Evolutionary conservation across 2,329 filamentous ascomycete genomes (phyloP).

Genomic region (Apiospora saccharicola): DNA sequence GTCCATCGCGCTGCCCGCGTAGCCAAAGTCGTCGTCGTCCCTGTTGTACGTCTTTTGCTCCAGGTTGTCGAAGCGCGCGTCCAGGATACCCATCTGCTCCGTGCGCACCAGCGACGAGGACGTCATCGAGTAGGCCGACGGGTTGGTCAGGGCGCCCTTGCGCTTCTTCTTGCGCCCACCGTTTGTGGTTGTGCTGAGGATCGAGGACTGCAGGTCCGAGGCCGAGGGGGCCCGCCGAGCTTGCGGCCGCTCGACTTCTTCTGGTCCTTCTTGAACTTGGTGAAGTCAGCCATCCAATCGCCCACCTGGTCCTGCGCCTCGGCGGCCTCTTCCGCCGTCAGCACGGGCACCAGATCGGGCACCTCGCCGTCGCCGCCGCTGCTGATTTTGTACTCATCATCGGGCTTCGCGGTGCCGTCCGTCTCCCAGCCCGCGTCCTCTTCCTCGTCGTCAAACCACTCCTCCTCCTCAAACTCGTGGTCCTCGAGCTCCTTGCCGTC

Average conservation of each 20-base stretch:
- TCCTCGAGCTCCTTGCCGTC: conserved; percentile 78
- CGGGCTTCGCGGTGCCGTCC: conserved; percentile 86
- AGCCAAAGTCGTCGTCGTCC: conserved; percentile 55
- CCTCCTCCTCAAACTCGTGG: conserved; percentile 77
- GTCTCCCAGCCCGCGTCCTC: conserved; percentile 92
- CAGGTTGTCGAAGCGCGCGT: conserved; percentile 90
- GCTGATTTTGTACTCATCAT: conserved; percentile 57
- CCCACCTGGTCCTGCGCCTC: conserved; percentile 66
- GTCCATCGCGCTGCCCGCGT: conserved; percentile 55
- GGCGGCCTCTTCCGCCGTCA: conserved; percentile 39
- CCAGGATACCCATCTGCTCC: conserved; percentile 83
- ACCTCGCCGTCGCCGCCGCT: conserved; percentile 48
- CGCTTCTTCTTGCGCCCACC: conserved; percentile 90
- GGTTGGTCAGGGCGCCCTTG: conserved; percentile 89
- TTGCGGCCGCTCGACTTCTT: conserved; percentile 54
- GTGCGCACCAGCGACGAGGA: conserved; percentile 88
- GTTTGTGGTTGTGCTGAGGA: conserved; percentile 78
- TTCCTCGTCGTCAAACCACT: conserved; percentile 60
- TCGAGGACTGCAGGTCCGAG: conserved; percentile 72
- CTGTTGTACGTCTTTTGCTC: conserved; percentile 70
- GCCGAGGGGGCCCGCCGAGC: conserved; percentile 52
- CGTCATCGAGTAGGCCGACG: conserved; percentile 90
- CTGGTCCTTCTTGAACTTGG: conserved; percentile 89
- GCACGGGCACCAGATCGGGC: conserved; percentile 54
- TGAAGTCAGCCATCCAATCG: conserved; percentile 91